Percentiles rank a stretch among this genome's conserved stretches.
These are phyloP conservation scores for Psidium guajava DNA, from an alignment of 345 rosid species.

Conservation along the genomic window DNA sequence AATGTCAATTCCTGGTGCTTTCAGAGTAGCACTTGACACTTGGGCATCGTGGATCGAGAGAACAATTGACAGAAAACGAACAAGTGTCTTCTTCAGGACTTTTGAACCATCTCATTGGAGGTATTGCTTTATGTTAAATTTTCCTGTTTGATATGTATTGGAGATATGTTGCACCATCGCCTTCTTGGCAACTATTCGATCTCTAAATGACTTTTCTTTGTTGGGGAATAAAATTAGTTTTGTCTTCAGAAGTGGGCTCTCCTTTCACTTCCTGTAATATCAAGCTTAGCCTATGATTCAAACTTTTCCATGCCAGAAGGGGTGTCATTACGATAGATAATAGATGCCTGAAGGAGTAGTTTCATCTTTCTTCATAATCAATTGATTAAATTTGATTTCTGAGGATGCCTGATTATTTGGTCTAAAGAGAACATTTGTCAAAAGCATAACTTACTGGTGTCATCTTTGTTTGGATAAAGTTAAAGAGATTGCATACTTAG, in stretches of 20 bases:
- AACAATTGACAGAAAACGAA: constrained; percentile 42
- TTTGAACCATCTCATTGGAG: constrained; percentile 92
- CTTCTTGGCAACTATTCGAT: neutral
- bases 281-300: neutral
- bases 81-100: constrained; percentile 63
- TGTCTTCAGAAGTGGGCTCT: neutral
- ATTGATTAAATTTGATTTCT: neutral
- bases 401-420: neutral
- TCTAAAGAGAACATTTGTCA: neutral
- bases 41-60: constrained; percentile 80
- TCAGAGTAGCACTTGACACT: constrained; percentile 57
- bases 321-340: neutral
- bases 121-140: constrained; percentile 18
- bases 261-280: neutral
- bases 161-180: neutral
- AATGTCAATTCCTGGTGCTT: constrained; percentile 73
- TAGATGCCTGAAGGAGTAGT: neutral
- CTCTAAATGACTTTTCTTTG: neutral
- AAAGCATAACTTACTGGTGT: neutral
- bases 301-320: neutral
- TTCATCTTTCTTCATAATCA: neutral
- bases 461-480: neutral
- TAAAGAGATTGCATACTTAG: neutral
- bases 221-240: neutral
- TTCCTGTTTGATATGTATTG: neutral